Conservation (phyloP, 1,139 yeast species). For the Blastobotrys niveus region DNA sequence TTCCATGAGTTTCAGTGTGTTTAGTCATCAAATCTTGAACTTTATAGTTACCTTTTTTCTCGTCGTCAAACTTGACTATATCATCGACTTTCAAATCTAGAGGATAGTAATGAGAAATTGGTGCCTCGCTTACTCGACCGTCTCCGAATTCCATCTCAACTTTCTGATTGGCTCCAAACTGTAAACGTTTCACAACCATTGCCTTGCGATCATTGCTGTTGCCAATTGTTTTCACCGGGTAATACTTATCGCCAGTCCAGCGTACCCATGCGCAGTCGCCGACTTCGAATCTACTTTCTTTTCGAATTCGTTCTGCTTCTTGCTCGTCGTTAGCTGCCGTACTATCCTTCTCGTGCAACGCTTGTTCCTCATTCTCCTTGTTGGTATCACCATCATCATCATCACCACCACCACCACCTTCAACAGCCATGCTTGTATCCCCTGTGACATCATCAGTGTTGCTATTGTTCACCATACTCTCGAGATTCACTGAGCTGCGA, state of each 20-base stretch:
- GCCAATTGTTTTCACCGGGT: slow-evolving; percentile 5
- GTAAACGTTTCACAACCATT: background rate
- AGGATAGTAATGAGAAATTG: slow-evolving; percentile 12
- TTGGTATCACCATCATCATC: background rate
- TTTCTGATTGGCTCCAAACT: background rate
- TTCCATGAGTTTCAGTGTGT: slow-evolving; percentile 4
- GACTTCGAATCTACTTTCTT: background rate
- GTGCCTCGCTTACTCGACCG: slow-evolving; percentile 21
- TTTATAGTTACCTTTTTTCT: slow-evolving; percentile 11
- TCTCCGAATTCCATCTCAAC: slow-evolving; percentile 20
- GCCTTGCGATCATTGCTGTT: background rate
- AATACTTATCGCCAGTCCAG: slow-evolving; percentile 14
- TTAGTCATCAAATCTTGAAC: slow-evolving; percentile 8
- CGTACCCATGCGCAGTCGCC: slow-evolving; percentile 15
- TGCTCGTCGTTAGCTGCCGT: background rate
- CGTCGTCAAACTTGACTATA: slow-evolving; percentile 13
- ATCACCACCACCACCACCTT: background rate
- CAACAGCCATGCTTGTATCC: no score
- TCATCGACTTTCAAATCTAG: slow-evolving; percentile 12
- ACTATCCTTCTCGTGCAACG: background rate
- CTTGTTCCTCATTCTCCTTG: background rate
- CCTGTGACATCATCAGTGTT: no score
- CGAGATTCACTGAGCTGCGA: background rate
- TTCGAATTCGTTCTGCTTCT: background rate
- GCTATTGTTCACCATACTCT: background rate